Percentiles rank a stretch among this genome's conserved stretches.
These are phyloP conservation scores for Penicillium fuscoglaucum DNA, from an alignment of 2,329 filamentous ascomycete species.

Conservation along the genomic window DNA sequence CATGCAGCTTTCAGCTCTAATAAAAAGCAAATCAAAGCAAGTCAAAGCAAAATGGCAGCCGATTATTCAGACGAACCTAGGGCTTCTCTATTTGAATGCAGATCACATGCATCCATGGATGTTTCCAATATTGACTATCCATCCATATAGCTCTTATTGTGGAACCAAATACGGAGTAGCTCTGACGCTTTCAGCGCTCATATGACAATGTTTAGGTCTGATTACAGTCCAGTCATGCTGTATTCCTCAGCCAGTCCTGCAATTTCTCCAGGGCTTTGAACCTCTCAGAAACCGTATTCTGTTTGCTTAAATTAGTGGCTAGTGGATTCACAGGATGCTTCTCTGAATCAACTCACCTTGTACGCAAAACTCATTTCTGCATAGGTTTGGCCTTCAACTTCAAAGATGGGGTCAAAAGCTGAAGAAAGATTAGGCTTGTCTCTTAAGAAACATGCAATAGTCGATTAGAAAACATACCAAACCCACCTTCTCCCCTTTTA, in stretches of 20 bases:
- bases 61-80: background rate
- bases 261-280: background rate
- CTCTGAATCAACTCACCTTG: background rate
- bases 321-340: background rate
- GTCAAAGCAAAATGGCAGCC: background rate
- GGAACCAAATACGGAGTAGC: background rate
- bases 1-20: no score
- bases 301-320: background rate
- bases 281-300: slow-evolving; percentile 2
- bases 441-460: background rate
- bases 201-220: background rate
- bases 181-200: background rate
- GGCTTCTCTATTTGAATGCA: background rate
- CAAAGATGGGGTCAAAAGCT: background rate
- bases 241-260: slow-evolving; percentile 10
- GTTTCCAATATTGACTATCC: background rate
- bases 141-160: background rate
- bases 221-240: background rate
- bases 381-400: background rate
- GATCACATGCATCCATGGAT: background rate
- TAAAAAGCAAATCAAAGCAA: background rate
- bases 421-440: background rate
- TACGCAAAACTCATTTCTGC: background rate
- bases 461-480: background rate
- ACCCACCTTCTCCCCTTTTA: background rate